A percentile compares a stretch with the other conserved stretches of the same genome.
Conservation (phyloP, 208 protist genomes). For the Entamoeba moshkovskii region DNA sequence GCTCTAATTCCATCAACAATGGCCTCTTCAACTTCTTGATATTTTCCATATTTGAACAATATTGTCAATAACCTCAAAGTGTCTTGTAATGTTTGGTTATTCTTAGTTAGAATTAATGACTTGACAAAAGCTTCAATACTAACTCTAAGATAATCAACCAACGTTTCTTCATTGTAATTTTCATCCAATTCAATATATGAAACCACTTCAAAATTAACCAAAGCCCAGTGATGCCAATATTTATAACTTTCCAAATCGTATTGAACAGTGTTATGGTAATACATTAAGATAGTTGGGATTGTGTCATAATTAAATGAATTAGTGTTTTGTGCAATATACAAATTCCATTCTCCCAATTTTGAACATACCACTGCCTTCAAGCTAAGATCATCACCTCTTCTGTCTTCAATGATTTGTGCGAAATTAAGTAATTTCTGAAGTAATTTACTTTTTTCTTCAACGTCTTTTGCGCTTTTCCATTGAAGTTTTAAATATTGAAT, state of each 20-base stretch:
- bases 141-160: not conserved
- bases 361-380: not conserved
- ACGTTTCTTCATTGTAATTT: not conserved
- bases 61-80: slow-evolving; percentile 87
- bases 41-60: slow-evolving; percentile 75
- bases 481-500: not conserved
- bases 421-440: not conserved
- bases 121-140: slow-evolving; percentile 9
- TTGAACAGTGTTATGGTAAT: not conserved
- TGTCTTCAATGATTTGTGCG: not conserved
- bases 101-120: slow-evolving; percentile 9
- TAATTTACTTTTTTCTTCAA: not conserved
- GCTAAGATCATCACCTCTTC: not conserved
- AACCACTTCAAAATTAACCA: not conserved
- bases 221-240: not conserved
- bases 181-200: not conserved
- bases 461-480: not conserved
- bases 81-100: slow-evolving; percentile 65
- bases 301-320: not conserved
- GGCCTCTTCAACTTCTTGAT: slow-evolving; percentile 60
- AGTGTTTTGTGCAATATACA: not conserved
- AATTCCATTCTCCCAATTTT: not conserved
- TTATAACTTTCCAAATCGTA: not conserved
- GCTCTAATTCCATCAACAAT: slow-evolving; percentile 60
- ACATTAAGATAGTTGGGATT: not conserved